Evolutionary conservation across 108 stramenopile genomes (phyloP), one percentile per base, ranked within the genome.

Genomic region (Fistulifera pelliculosa): DNA sequence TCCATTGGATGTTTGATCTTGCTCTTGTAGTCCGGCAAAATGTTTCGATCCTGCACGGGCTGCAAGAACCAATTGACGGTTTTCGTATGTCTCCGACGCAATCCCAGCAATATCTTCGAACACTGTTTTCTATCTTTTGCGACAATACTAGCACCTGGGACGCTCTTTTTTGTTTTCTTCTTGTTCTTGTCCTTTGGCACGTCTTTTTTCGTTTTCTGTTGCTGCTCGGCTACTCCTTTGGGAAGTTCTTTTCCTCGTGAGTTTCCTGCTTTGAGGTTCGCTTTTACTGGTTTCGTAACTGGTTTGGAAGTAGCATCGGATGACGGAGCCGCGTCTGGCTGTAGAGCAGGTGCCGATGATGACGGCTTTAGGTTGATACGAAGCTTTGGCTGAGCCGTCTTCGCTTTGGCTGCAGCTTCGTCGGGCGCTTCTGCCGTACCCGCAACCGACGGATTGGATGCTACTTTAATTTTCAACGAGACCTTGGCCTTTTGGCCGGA

Each of bases 1-100:
- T 87, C 85, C 73, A 82, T 82, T 7, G 90, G 90, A 62, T 74
- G 45, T 39, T 54, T 40, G 58, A 91, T 85, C 56, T 85, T 91
- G 27, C 74, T 75, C 51, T 59, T 71, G 56, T 91, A 91, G 55
- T 87, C 83, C 38, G 79, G 71, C 10, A 91, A 65, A 27, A 91
- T 64, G 19, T 56, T 68, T 28, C 80, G 70, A 62, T 91, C 85
- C 17, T 62, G 62, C 15, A 91, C 77, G n/a, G 85, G 90, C 25
- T 85, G 71, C 22, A 79, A 42, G 57, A 91, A 91, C 71, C 65
- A 80, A 2, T 43, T 59, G 22, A 75, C 66, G 21, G 48, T 62
- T 38, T 72, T 68, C 22, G 66, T 41, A 38, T 85, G 66, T 26
- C 85, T 71, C 47, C 80, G 68, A 54, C 79, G 75, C 19, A 91